Percentiles rank a stretch among this genome's conserved stretches.
These are phyloP conservation scores for Pelargonium cotyledonis DNA, from an alignment of 441 rosid species.

Conservation along the genomic window DNA sequence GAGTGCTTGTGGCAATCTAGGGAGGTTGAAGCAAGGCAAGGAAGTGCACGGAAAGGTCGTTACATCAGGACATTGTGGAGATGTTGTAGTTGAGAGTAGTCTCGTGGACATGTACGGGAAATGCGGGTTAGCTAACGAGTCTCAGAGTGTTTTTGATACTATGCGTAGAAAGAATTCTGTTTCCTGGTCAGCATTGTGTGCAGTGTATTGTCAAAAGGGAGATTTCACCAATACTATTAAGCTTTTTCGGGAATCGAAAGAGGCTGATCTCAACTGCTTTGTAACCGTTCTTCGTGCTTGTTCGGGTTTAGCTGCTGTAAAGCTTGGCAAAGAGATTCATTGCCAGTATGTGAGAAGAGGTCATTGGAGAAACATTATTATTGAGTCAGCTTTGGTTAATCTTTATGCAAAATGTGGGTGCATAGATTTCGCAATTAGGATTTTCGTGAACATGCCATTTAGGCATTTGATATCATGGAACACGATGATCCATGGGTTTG, in stretches of 20 bases:
- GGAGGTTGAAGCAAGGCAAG: slow-evolving; percentile 62
- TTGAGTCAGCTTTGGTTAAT: slow-evolving; percentile 80
- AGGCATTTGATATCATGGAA: slow-evolving; percentile 73
- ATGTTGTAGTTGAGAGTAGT: slow-evolving; percentile 66
- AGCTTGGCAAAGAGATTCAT: slow-evolving; percentile 77
- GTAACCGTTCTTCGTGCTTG: slow-evolving; percentile 83
- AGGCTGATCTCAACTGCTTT: slow-evolving; percentile 56
- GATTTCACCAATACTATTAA: slow-evolving; percentile 45
- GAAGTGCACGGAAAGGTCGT: slow-evolving; percentile 62
- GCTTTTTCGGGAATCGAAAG: slow-evolving; percentile 49
- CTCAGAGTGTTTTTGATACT: slow-evolving; percentile 56
- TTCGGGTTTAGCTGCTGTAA: slow-evolving; percentile 62
- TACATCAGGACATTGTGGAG: slow-evolving; percentile 39
- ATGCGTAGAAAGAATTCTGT: slow-evolving; percentile 56
- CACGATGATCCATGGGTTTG: slow-evolving; percentile 70
- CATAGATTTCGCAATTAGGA: slow-evolving; percentile 44
- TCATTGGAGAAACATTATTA: slow-evolving; percentile 55
- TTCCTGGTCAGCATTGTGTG: slow-evolving; percentile 75
- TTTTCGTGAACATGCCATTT: slow-evolving; percentile 41
- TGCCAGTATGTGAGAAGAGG: slow-evolving; percentile 72
- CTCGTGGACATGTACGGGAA: slow-evolving; percentile 92
- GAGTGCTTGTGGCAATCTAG: slow-evolving; percentile 72
- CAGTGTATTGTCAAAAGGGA: slow-evolving; percentile 69
- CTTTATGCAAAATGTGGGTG: slow-evolving; percentile 77
- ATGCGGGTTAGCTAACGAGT: slow-evolving; percentile 45